These are phyloP conservation scores for Leucaena leucocephala DNA, from an alignment of 306 rosid species.

Conservation along the genomic window DNA sequence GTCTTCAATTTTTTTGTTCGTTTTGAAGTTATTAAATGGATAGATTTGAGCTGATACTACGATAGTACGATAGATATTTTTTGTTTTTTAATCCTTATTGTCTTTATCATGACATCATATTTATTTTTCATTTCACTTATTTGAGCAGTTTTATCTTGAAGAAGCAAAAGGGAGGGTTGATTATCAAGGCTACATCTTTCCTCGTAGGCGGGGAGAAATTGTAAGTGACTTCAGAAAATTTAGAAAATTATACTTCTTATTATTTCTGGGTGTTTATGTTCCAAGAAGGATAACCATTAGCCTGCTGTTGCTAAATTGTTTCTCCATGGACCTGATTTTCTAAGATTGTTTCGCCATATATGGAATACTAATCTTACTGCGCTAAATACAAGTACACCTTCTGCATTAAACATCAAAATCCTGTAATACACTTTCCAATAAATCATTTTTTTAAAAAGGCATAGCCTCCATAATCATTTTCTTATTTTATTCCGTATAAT, in stretches of 20 bases:
- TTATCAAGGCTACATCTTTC: slow-evolving; percentile 94
- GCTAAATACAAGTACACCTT: not conserved
- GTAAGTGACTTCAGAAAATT: slow-evolving; percentile 52
- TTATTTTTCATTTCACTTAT: slow-evolving; percentile 5
- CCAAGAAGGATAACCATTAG: not conserved
- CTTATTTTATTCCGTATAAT: not conserved
- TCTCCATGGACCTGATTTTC: not conserved
- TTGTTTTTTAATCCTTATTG: not conserved
- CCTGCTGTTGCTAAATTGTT: not conserved
- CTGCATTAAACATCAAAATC: not conserved
- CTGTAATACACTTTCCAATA: not conserved
- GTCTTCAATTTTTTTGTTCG: not conserved
- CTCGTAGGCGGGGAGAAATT: slow-evolving; percentile 69
- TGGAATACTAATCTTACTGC: no score
- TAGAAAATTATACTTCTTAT: not conserved
- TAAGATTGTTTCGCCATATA: not conserved
- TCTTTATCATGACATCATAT: not conserved
- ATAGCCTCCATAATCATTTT: not conserved
- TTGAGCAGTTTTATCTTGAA: slow-evolving; percentile 86
- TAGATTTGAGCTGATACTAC: not conserved
- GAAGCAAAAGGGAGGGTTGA: slow-evolving; percentile 85
- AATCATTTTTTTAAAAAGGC: not conserved
- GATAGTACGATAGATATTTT: slow-evolving; percentile 7
- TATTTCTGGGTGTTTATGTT: slow-evolving; percentile 2
- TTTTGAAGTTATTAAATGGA: slow-evolving; percentile 22